Evolutionary conservation across 306 rosid species (phyloP), one percentile per base, ranked within the genome.

Genomic region (Potentilla sterilis): DNA sequence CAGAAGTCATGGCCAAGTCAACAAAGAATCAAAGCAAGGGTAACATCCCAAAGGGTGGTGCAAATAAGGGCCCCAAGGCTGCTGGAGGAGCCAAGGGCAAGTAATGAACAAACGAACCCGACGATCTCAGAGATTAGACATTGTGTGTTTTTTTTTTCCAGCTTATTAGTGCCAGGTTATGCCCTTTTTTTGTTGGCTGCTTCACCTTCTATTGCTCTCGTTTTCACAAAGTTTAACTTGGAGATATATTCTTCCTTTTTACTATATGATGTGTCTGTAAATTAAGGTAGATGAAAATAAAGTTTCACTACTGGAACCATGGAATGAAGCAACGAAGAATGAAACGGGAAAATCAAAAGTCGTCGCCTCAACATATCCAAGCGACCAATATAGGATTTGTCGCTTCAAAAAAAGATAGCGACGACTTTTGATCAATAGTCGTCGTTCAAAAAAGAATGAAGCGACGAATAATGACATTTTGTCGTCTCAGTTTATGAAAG

Each of bases 41-140:
- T 41, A 71, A 71, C 75, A 51, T 71, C 12, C 64, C 64, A 9
- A 51, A 71, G n/a, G 63, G 75, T 18, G 46, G 43, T 19, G 75
- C 47, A 71, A 15, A 58, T 61, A n/a, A 18, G 44, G 74, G 61
- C 46, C 35, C 47, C 47, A 71, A n/a, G 48, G 34, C 64, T n/a
- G 64, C 64, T 12, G 49, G 65, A 21, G 48, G 49, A 41, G 75
- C 47, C 24, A 71, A n/a, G 63, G 64, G 48, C 12, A 70, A 51
- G 47, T 62, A 47, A 41, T 70, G 47, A 70, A 35, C 35, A 3
- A 63, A 18, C 44, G 2, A 32, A 32, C 41, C 0, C 21, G n/a
- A 34, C 3, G n/a, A 22, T 18, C 55, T 32, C 16, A 46, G 6
- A 43, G 38, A 22, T 68, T 54, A 15, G n/a, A 14, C 28, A 28